These are phyloP conservation scores for Candida stauntonica DNA, from an alignment of 805 yeast species.

Conservation along the genomic window DNA sequence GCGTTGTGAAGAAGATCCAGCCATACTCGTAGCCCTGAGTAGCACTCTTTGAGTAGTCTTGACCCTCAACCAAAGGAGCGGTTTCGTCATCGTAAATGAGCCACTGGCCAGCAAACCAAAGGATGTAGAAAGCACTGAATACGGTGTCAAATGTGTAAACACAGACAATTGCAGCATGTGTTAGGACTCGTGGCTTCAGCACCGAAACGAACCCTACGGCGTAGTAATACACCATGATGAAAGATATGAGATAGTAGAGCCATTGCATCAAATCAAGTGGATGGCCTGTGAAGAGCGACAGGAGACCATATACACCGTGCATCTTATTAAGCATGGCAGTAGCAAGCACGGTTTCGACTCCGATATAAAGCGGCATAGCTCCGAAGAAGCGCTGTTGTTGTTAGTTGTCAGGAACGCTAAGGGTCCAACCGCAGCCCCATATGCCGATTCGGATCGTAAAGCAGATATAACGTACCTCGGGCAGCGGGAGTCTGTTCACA, in stretches of 20 bases:
- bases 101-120: slow-evolving; percentile 76
- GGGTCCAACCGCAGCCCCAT: no score
- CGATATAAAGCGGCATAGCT: slow-evolving; percentile 72
- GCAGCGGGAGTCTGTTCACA: slow-evolving; percentile 6
- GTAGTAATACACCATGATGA: slow-evolving; percentile 60
- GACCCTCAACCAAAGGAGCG: slow-evolving; percentile 19
- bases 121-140: slow-evolving; percentile 61
- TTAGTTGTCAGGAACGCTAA: no score
- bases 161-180: slow-evolving; percentile 58
- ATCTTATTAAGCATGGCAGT: slow-evolving; percentile 81
- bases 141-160: slow-evolving; percentile 66
- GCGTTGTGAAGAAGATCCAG: slow-evolving; percentile 47
- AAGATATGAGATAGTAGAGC: slow-evolving; percentile 66
- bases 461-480: slow-evolving; percentile 11
- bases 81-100: slow-evolving; percentile 45
- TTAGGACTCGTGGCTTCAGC: slow-evolving; percentile 51
- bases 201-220: slow-evolving; percentile 51
- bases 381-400: slow-evolving; percentile 53
- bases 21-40: slow-evolving; percentile 54
- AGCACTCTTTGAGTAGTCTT: slow-evolving; percentile 46
- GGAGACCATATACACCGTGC: slow-evolving; percentile 81
- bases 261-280: slow-evolving; percentile 80
- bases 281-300: slow-evolving; percentile 86
- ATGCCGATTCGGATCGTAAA: background rate
- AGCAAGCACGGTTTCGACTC: slow-evolving; percentile 78